These are phyloP conservation scores for Colletotrichum sp. DNA, from an alignment of 2,329 filamentous ascomycete species.

Conservation along the genomic window DNA sequence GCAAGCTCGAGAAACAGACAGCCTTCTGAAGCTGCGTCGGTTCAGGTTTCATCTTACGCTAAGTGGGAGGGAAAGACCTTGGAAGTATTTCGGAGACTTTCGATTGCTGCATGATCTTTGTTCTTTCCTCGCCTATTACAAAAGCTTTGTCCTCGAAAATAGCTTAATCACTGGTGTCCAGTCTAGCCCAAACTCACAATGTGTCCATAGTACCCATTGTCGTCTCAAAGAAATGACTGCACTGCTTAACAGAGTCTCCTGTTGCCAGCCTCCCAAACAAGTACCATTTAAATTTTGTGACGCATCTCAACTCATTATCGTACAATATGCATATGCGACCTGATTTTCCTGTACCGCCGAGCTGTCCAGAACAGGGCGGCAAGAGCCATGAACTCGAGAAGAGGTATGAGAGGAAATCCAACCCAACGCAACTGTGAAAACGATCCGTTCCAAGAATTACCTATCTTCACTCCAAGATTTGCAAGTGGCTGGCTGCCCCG, in stretches of 20 bases:
- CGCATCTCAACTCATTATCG: neutral
- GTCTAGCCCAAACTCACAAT: neutral
- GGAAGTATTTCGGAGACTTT: neutral
- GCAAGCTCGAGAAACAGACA: accelerated
- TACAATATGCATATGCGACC: neutral
- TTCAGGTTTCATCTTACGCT: neutral
- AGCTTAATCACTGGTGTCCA: neutral
- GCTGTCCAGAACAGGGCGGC: neutral
- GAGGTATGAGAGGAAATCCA: neutral
- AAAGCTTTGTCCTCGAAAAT: neutral
- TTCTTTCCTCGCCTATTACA: neutral
- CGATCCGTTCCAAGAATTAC: neutral
- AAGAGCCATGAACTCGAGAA: neutral
- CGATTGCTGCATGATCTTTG: neutral
- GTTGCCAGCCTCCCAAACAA: neutral
- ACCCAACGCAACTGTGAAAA: neutral
- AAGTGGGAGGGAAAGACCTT: neutral
- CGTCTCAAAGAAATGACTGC: neutral
- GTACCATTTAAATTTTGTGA: neutral
- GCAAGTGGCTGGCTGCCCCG: neutral
- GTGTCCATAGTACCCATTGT: neutral
- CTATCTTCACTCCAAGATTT: neutral
- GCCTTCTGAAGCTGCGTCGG: neutral
- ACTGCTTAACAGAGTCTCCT: neutral
- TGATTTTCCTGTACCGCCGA: neutral